Percentiles rank a stretch among this genome's conserved stretches.
These are phyloP conservation scores for Diaporthe sp. DNA, from an alignment of 2,329 filamentous ascomycete species.

Conservation along the genomic window DNA sequence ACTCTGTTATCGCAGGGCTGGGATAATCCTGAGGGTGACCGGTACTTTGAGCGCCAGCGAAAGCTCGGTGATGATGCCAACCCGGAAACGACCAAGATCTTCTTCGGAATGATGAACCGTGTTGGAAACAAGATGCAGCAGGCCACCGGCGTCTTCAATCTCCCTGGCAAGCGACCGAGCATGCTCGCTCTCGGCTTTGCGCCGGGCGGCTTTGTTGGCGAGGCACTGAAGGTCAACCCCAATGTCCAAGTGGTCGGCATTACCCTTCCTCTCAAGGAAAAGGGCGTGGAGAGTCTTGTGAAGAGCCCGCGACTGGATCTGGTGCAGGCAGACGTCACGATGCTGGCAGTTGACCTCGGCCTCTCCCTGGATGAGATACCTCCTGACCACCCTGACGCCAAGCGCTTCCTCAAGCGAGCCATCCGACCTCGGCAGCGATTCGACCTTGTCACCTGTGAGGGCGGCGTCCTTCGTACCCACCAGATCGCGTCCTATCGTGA, in stretches of 20 bases:
- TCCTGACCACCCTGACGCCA: conserved; percentile 49
- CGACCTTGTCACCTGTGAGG: conserved; percentile 63
- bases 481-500: conserved; percentile 51
- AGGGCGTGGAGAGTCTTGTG: conserved; percentile 35
- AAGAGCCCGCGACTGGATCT: conserved; percentile 16
- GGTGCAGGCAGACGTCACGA: conserved; percentile 61
- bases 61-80: conserved; percentile 52
- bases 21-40: conserved; percentile 58
- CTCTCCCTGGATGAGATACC: conserved; percentile 48
- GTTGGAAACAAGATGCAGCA: conserved; percentile 60
- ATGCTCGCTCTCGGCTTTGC: conserved; percentile 71
- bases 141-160: conserved; percentile 50
- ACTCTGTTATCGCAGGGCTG: conserved; percentile 55
- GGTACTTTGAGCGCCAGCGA: conserved; percentile 58
- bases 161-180: conserved; percentile 41
- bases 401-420: conserved; percentile 46
- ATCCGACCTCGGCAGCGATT: conserved; percentile 59
- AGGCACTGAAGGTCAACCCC: conserved; percentile 54
- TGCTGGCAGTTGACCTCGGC: conserved; percentile 65
- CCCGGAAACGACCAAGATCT: conserved; percentile 44
- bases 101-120: conserved; percentile 59
- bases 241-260: conserved; percentile 48
- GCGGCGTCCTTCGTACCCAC: conserved; percentile 61
- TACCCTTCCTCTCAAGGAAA: conserved; percentile 26
- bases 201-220: conserved; percentile 64